phyloP scores from a whole-genome alignment of 805 yeast genomes.

The Kluyveromyces aestuarii region DNA sequence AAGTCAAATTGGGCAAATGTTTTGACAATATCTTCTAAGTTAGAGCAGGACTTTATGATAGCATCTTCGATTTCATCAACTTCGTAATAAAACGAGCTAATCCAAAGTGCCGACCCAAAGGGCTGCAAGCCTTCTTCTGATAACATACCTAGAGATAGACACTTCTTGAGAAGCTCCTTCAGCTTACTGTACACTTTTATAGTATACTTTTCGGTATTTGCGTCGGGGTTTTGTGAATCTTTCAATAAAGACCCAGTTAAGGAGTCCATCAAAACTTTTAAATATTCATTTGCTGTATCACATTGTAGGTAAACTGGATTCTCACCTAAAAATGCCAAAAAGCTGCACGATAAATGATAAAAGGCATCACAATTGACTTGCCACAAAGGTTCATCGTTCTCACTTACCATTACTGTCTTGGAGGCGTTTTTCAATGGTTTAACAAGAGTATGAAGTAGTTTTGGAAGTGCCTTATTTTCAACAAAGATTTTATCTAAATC shows the following conservation, averaged over 20 bases:
- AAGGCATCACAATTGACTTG: conserved; percentile 38
- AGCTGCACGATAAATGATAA: conserved; percentile 25
- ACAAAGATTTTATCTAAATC: conserved; percentile 31
- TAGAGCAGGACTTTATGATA: conserved; percentile 20
- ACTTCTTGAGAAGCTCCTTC: conserved; percentile 35
- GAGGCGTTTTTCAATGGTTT: conserved; percentile 41
- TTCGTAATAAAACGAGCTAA: conserved; percentile 49
- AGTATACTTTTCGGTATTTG: conserved; percentile 37
- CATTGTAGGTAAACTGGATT: conserved; percentile 3
- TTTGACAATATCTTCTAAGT: conserved; percentile 31
- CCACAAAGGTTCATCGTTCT: conserved; percentile 40
- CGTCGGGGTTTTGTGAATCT: conserved; percentile 19
- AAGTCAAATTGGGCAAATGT: conserved; percentile 35
- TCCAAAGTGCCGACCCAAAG: conserved; percentile 44
- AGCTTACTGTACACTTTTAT: conserved; percentile 35
- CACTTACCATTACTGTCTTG: conserved; percentile 13
- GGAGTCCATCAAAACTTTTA: conserved; percentile 36
- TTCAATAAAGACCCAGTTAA: conserved; percentile 28
- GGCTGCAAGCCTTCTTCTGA: conserved; percentile 30
- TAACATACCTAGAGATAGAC: conserved; percentile 25
- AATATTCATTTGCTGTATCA: conserved; percentile 14
- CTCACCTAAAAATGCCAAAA: conserved; percentile 6
- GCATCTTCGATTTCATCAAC: conserved; percentile 45
- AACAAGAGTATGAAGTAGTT: conserved; percentile 39
- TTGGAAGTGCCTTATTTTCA: conserved; percentile 37